Base-by-base conservation (phyloP, 257 asterid species). In the Rhazya stricta region DNA sequence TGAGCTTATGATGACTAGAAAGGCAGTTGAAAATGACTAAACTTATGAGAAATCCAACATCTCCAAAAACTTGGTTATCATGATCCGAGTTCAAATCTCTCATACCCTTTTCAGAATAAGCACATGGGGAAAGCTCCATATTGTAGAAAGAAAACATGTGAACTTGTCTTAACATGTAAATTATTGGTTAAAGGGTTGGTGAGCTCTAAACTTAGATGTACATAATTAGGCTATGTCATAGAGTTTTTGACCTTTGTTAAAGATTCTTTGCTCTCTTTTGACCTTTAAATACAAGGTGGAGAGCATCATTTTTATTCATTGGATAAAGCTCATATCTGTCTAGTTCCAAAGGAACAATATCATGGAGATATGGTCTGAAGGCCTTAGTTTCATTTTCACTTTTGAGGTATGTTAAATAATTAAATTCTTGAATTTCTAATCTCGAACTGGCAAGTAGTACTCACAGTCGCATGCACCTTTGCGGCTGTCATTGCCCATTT, bases 341-440 rank as follows among this genome's bases (percentile, higher is more conserved):
- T 70, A 83, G 78, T 77, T 83, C 84, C 80, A 51, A 61, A 79
- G 86, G 37, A 73, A 72, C 81, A 83, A 45, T n/a, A 76, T 57
- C 72, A 61, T 68, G 69, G 74, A 48, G 66, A 21, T 77, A 16
- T 51, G 79, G 69, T 71, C 71, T 78, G 18, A 63, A 36, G 41
- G 27, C 34, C 63, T 63, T 13, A 12, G 43, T 70, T 51, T 50
- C 1, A 54, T 27, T 46, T 73, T 45, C 37, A 0, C 12, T 36
- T 68, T 50, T 25, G 46, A 29, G 78, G 30, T 34, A 43, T 43
- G 9, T 43, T 43, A 6, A 7, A 0, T 29, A 12, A 45, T 57
- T 13, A 11, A 42, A 41, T 41, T 34, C 65, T 72, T 2, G 36
- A 65, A 51, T 0, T 25, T 46, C 32, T 12, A 9, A 67, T 57